Evolutionary conservation across 139 green algal genomes (phyloP), one percentile per base, ranked within the genome.

Genomic region (Dunaliella primolecta): DNA sequence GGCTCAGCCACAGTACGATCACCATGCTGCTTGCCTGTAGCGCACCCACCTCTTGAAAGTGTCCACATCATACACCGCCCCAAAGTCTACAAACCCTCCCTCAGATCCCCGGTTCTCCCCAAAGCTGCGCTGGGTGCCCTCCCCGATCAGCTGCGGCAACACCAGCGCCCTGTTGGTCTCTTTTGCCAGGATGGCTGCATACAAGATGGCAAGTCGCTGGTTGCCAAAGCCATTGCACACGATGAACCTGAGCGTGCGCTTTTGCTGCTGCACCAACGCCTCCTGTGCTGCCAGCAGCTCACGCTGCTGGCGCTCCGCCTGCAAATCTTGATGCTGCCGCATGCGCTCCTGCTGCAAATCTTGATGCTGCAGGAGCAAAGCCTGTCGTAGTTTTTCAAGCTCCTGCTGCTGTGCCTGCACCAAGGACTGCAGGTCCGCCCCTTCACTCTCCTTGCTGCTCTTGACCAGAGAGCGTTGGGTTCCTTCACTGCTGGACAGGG

Each of bases 181-280:
- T 1, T 37, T 30, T 0, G 89, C 89, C 1, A 91, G 71, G 24
- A 92, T 24, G 20, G 71, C 56, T 33, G 79, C 87, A 33, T 88
- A 92, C 55, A 91, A 0, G 1, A 92, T 24, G 2, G 78, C 56
- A 24, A 91, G 35, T 0, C 89, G 87, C 80, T 92, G 89, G 57
- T 92, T 89, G 64, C 87, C 76, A 71, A 90, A 91, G 75, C 89
- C 87, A 78, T 90, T 89, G 89, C 89, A 93, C 0, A 91, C 83
- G 2, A 83, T 36, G 57, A 89, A 89, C 25, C 82, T 82, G 57
- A 89, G 37, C 0, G 86, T 89, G 55, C 75, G 81, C 31, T 80
- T 2, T 3, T 75, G 79, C 79, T 72, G 79, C 79, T 83, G 79
- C 27, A 36, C n/a, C 29, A 72, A 35, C n/a, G n/a, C n/a, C n/a